phyloP scores from a whole-genome alignment of 768 basidiomycete species.

The Cystofilobasidium capitatum region DNA sequence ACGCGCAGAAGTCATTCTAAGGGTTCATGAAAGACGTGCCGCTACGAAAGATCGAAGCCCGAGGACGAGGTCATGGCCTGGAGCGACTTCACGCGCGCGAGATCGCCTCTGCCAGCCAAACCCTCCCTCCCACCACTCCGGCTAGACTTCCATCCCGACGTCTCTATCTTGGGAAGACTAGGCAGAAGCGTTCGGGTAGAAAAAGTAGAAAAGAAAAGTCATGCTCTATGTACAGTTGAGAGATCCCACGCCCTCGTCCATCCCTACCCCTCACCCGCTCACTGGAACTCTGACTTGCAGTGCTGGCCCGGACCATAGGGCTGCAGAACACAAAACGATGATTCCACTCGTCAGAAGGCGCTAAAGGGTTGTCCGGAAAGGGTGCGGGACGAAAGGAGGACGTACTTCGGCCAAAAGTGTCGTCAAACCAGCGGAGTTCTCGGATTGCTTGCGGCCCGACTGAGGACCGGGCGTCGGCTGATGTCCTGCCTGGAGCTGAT shows the following conservation, averaged over 20 bases:
- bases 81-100: slow-evolving; percentile 65
- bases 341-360: neutral
- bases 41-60: slow-evolving; percentile 81
- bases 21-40: neutral
- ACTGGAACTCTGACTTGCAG: slow-evolving; percentile 70
- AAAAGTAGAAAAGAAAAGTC: neutral
- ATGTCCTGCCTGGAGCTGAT: slow-evolving; percentile 49
- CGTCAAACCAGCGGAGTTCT: slow-evolving; percentile 87
- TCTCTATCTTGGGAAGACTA: no score
- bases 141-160: no score
- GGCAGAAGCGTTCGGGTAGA: no score
- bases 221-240: neutral
- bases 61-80: slow-evolving; percentile 79
- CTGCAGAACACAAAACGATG: slow-evolving; percentile 41
- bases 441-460: slow-evolving; percentile 71
- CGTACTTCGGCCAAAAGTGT: slow-evolving; percentile 61
- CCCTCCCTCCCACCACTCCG: no score
- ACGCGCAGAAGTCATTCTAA: no score
- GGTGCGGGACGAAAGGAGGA: slow-evolving; percentile 23
- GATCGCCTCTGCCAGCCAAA: no score
- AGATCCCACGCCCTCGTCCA: slow-evolving; percentile 9
- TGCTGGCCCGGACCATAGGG: slow-evolving; percentile 90
- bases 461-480: slow-evolving; percentile 93
- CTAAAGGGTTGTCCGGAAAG: slow-evolving; percentile 24
- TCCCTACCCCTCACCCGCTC: neutral